Evolutionary conservation across 2,329 filamentous ascomycete species (phyloP).

Genomic region (Apiospora koreana): DNA sequence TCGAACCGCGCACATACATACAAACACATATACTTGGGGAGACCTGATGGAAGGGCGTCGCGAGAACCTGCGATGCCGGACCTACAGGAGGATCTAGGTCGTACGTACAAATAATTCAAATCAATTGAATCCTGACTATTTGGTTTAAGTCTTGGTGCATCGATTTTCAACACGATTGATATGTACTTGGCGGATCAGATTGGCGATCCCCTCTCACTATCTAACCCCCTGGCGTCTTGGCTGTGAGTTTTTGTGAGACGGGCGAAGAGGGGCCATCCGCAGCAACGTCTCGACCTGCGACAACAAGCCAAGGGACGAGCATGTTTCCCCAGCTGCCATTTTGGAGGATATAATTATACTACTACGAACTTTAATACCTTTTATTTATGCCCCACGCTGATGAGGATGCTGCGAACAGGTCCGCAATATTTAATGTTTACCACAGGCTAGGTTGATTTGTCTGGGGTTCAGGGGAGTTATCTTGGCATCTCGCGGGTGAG

Average conservation of each 20-base stretch:
- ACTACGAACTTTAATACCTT: too few relatives aligned
- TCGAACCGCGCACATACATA: not conserved
- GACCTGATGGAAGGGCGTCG: not conserved
- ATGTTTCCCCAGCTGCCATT: not conserved
- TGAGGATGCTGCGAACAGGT: too few relatives aligned
- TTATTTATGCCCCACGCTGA: too few relatives aligned
- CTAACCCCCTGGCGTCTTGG: not conserved
- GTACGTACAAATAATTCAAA: constrained; percentile 4
- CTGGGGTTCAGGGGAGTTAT: not conserved
- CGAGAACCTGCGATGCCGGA: not conserved
- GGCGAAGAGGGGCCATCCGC: not conserved
- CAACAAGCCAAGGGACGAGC: not conserved
- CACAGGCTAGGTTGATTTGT: not conserved
- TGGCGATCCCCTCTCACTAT: not conserved
- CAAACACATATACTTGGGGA: not conserved
- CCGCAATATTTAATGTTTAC: not conserved
- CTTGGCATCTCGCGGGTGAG: not conserved
- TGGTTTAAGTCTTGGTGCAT: not conserved
- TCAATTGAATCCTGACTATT: not conserved
- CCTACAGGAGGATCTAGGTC: not conserved
- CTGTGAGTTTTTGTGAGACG: not conserved
- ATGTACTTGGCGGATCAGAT: not conserved
- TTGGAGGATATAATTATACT: not conserved
- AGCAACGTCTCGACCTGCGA: not conserved
- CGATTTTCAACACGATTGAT: not conserved